Base-by-base conservation (phyloP, 2,329 filamentous ascomycete species). In the Colletotrichum orchidophilum region DNA sequence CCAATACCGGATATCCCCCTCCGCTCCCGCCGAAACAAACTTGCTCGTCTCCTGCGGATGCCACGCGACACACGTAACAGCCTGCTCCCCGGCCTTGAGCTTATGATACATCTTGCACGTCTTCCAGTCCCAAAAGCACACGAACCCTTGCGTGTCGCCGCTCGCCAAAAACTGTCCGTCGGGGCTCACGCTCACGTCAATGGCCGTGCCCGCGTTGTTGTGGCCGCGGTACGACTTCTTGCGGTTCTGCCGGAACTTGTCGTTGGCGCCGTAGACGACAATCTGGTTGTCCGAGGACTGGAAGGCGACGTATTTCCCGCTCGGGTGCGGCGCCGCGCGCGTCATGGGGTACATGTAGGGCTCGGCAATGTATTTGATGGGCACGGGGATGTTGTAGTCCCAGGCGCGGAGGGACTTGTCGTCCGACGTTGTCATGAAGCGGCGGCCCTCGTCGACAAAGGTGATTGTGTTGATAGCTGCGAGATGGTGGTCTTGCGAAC, bases 51-150 rank as follows among this genome's bases (percentile, higher is more conserved):
- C 96, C 83, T 98, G 93, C n/a, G 96, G 95, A 82, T 98, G 95
- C 96, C 96, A 99, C 80, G 93, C 93, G 69, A 96, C 90, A 75
- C 92, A 94, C n/a, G 94, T 94, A 65, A 98, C 87, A 5, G 95
- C 91, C 63, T 92, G 90, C 65, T 94, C 95, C 70, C 94, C 91
- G 27, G 94, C 95, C 82, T 93, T 90, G 74, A 99, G 90, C 87
- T 98, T 98, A 83, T 97, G 94, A 83, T 94, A 97, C 95, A 99
- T 96, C 84, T 98, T 98, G 81, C 96, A 97, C 49, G 95, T 98
- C 89, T 99, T 99, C 94, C 95, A 99, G 82, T 98, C 96, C 94
- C 95, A 99, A 84, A 98, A 98, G 82, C 94, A 97, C 58, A 97
- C 91, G 77, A 90, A 98, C 42, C 97, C 96, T 18, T 90, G 94